Evolutionary conservation across 164 flowering plant species (phyloP).

Genomic region (Santalum album): DNA sequence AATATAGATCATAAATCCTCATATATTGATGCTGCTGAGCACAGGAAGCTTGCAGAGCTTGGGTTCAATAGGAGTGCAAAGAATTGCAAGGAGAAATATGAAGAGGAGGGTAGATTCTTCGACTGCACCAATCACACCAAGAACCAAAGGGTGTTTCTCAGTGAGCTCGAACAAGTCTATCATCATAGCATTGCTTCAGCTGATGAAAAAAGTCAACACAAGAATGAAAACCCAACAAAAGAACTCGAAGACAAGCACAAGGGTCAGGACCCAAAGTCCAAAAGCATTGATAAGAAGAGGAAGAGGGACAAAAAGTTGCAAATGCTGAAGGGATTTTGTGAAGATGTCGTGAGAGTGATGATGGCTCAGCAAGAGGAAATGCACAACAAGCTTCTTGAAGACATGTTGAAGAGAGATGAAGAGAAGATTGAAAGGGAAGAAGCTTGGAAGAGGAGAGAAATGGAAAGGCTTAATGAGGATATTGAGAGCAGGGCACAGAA

Average conservation of each 20-base stretch:
- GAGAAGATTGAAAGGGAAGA: slow-evolving; percentile 57
- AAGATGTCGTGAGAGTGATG: slow-evolving; percentile 47
- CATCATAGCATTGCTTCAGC: slow-evolving; percentile 6
- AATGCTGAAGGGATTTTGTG: slow-evolving; percentile 51
- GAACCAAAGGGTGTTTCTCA: slow-evolving; percentile 27
- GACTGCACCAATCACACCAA: slow-evolving; percentile 20
- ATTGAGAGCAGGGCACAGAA: slow-evolving; percentile 48
- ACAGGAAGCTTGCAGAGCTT: slow-evolving; percentile 52
- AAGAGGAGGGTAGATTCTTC: slow-evolving; percentile 51
- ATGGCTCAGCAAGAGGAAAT: slow-evolving; percentile 63
- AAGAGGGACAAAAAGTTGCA: slow-evolving; percentile 35
- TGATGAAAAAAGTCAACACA: neutral
- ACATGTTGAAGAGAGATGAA: slow-evolving; percentile 54
- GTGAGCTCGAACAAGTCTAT: slow-evolving; percentile 51
- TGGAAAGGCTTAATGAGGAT: slow-evolving; percentile 45
- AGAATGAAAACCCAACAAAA: neutral
- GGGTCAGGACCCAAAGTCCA: slow-evolving; percentile 10
- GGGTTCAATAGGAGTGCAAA: slow-evolving; percentile 61
- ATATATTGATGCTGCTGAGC: neutral
- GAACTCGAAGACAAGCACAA: neutral
- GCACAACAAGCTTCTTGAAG: slow-evolving; percentile 60
- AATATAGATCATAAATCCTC: too few relatives aligned
- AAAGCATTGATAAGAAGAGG: slow-evolving; percentile 20
- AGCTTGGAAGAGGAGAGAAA: slow-evolving; percentile 60
- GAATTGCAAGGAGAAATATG: slow-evolving; percentile 70